Evolutionary conservation across 805 yeast species (phyloP).

Genomic region (Myxozyma lipomycoides): DNA sequence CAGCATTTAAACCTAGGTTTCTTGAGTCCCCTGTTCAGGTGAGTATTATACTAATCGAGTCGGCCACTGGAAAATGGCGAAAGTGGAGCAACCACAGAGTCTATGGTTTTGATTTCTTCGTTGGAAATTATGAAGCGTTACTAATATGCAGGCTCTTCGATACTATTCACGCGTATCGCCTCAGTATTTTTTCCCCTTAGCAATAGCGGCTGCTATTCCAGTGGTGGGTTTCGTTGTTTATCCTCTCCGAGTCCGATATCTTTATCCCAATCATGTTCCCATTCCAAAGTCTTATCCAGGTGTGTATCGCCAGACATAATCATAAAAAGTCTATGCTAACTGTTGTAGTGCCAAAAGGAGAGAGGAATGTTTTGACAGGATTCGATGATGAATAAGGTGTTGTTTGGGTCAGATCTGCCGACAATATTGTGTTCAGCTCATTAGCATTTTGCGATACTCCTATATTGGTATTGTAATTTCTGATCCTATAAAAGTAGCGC

Average conservation of each 20-base stretch:
- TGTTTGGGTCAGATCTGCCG: no score
- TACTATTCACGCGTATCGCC: conserved; percentile 70
- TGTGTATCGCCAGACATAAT: conserved; percentile 17
- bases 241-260: conserved; percentile 39
- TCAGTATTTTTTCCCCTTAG: conserved; percentile 59
- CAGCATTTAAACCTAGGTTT: not conserved
- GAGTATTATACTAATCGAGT: not conserved
- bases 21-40: not conserved
- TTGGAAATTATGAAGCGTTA: not conserved
- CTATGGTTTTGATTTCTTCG: no score
- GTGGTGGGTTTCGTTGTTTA: conserved; percentile 44
- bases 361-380: conserved; percentile 8
- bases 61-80: no score
- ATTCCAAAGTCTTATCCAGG: conserved; percentile 47
- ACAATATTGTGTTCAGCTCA: no score
- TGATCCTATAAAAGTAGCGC: no score
- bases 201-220: conserved; percentile 58
- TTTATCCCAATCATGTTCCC: conserved; percentile 57
- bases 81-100: no score
- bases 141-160: conserved; percentile 45
- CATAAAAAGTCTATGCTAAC: no score
- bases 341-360: conserved; percentile 16
- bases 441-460: no score
- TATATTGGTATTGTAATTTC: no score
- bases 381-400: conserved; percentile 8